Base-by-base conservation (phyloP, 306 rosid genomes). In the Dryas octopetala region DNA sequence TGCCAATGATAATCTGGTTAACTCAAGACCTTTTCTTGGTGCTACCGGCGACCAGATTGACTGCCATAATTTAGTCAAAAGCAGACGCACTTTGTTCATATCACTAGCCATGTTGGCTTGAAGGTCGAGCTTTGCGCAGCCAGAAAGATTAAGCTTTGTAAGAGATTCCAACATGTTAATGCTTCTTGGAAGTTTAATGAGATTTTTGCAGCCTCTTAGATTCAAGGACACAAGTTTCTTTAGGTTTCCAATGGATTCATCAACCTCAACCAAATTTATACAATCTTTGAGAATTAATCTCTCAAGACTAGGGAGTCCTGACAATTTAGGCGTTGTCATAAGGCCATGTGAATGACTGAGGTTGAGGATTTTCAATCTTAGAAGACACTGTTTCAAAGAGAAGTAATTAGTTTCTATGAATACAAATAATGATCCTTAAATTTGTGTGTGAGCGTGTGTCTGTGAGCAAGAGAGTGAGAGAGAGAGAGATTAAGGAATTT, bases 321-420 rank as follows among this genome's bases (percentile, higher is more conserved):
- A 51, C 6, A 71, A 41, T 9, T 71, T 54, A 7, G 75, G 75
- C 15, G 65, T 52, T 40, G 23, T 71, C 52, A 9, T 5, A 38
- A 71, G 75, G 17, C 28, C 9, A 9, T 17, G 26, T 23, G 75
- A 71, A 55, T 71, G 65, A 61, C 75, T 71, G n/a, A 71, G 53
- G 23, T 41, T 55, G 10, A 71, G 51, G 26, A 71, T 61, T 17
- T 55, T 71, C 50, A 71, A 10, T n/a, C 28, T 54, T 12, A 0
- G 50, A 41, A 71, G n/a, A n/a, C n/a, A n/a, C n/a, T n/a, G n/a
- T n/a, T n/a, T n/a, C n/a, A n/a, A n/a, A n/a, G n/a, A n/a, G n/a
- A n/a, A n/a, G n/a, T n/a, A n/a, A n/a, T n/a, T n/a, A n/a, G n/a
- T n/a, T n/a, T n/a, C n/a, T n/a, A n/a, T n/a, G n/a, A n/a, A n/a